A percentile compares a stretch with the other conserved stretches of the same genome.
Evolutionary conservation across 352 stramenopile species (phyloP).

Genomic region (Pythium diclinum): DNA sequence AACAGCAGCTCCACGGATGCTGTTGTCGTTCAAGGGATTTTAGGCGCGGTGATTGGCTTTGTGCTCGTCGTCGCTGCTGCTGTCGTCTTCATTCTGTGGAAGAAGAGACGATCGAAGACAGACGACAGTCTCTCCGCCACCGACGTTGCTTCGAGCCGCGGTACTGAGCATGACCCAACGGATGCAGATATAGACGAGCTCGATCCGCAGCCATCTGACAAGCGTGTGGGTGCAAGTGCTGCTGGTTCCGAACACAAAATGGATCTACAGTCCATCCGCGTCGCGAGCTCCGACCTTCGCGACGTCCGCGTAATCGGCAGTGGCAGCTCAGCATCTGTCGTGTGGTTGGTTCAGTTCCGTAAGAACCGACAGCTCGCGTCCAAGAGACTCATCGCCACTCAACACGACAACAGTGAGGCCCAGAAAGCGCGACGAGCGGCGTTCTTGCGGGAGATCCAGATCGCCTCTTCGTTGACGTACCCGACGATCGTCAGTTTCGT

Average conservation of each 20-base stretch:
- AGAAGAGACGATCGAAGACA: background rate
- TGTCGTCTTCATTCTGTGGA: background rate
- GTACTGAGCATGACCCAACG: too few species aligned
- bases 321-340: background rate
- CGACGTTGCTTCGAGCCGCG: background rate
- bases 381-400: background rate
- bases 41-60: background rate
- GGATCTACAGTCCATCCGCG: background rate
- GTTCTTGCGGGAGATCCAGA: background rate
- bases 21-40: background rate
- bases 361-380: background rate
- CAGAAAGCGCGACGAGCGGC: background rate
- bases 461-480: too few species aligned
- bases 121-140: background rate
- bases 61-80: background rate
- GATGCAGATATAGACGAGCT: background rate
- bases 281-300: background rate
- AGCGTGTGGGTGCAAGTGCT: background rate
- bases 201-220: too few species aligned
- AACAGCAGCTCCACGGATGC: background rate
- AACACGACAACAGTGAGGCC: background rate
- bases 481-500: too few species aligned
- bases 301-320: background rate
- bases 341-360: background rate
- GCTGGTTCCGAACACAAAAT: background rate